phyloP scores from a whole-genome alignment of 306 rosid genomes.

The Malus domestica region ASM211411v1 NC_041802.1:26837501-26838000 shows the following conservation, averaged over 20 bases:
- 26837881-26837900: slow-evolving; percentile 8
- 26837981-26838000: neutral
- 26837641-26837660: slow-evolving; percentile 12
- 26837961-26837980: slow-evolving; percentile 23
- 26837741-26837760: slow-evolving; percentile 7
- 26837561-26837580: slow-evolving; percentile 17
- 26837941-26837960: neutral
- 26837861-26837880: slow-evolving; percentile 20
- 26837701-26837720: neutral
- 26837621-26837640: neutral
- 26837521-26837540: slow-evolving; percentile 12
- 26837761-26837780: neutral
- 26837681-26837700: neutral
- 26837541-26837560: slow-evolving; percentile 9
- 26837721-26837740: slow-evolving; percentile 8
- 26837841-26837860: slow-evolving; percentile 11
- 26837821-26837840: slow-evolving; percentile 9
- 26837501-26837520: slow-evolving; percentile 15
- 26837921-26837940: slow-evolving; percentile 19
- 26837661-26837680: neutral
- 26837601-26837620: slow-evolving; percentile 3
- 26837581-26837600: neutral
- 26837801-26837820: neutral
- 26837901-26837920: slow-evolving; percentile 19
- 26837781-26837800: slow-evolving; percentile 2